These are phyloP conservation scores for Sporothrix sp. DNA, from an alignment of 2,329 filamentous ascomycete genomes.

Conservation along the genomic window DNA sequence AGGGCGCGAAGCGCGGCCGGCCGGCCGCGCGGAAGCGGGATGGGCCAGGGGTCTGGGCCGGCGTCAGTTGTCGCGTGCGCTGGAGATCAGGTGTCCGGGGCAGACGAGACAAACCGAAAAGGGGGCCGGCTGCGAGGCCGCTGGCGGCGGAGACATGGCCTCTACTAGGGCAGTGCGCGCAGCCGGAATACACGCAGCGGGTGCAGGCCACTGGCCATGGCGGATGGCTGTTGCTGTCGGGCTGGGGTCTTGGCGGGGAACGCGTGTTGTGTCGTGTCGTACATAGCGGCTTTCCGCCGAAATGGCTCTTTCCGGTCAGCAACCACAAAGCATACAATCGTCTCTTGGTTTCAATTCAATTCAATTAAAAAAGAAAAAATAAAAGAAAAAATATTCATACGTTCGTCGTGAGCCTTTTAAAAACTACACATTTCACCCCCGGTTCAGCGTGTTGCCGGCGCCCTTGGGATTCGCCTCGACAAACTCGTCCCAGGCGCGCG, in stretches of 20 bases:
- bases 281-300: too few species aligned
- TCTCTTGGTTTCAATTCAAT: too few species aligned
- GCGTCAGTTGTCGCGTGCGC: neutral
- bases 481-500: constrained; percentile 90
- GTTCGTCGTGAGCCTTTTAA: too few species aligned
- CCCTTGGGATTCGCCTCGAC: constrained; percentile 81
- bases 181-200: too few species aligned
- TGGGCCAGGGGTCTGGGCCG: constrained; percentile 1
- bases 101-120: constrained; percentile 2
- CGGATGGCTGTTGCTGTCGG: too few species aligned
- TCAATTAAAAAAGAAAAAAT: neutral
- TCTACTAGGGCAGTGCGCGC: too few species aligned
- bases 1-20: constrained; percentile 9
- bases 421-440: constrained; percentile 38
- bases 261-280: too few species aligned
- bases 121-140: constrained; percentile 1
- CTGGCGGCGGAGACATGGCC: constrained; percentile 3
- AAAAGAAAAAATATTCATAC: neutral
- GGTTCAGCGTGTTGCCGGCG: constrained; percentile 73
- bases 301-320: too few species aligned
- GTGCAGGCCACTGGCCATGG: too few species aligned
- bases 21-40: constrained; percentile 3
- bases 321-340: too few species aligned
- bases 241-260: too few species aligned
- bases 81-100: too few species aligned